Percentiles rank a stretch among this genome's conserved stretches.
Conservation (phyloP, 371 early-diverging fungal genomes). For the Phascolomyces articulosus region DNA sequence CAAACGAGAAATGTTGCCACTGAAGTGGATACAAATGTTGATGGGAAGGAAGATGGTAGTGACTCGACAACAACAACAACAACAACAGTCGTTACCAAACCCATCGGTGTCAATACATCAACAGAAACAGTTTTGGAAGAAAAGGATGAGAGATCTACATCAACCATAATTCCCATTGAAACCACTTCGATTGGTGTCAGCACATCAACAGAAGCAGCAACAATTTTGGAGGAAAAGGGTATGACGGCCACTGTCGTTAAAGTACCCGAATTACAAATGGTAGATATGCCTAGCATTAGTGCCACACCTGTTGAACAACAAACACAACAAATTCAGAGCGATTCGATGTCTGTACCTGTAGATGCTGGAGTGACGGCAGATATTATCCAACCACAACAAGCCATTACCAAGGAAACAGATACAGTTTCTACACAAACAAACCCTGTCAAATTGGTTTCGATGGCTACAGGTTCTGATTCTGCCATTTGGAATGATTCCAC, state of each 20-base stretch:
- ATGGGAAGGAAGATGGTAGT: no score
- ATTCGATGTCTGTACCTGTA: neutral
- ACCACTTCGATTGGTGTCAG: no score
- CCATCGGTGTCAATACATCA: no score
- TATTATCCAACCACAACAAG: neutral
- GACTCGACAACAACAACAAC: no score
- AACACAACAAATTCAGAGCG: conserved; percentile 1
- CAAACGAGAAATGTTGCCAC: no score
- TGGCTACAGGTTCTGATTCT: neutral
- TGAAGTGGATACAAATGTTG: no score
- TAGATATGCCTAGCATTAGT: conserved; percentile 9
- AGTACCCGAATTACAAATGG: neutral
- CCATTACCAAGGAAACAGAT: neutral
- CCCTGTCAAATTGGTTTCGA: neutral
- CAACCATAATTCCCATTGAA: no score
- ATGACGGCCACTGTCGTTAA: neutral
- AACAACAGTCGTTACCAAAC: neutral
- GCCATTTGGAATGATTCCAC: neutral
- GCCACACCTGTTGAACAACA: neutral
- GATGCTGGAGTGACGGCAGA: neutral
- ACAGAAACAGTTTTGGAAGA: no score
- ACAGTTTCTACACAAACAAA: conserved; percentile 5
- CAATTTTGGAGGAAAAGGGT: no score
- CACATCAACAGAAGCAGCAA: neutral
- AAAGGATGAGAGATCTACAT: no score